Evolutionary conservation across 139 green algal genomes (phyloP).

Genomic region (Chara braunii): DNA sequence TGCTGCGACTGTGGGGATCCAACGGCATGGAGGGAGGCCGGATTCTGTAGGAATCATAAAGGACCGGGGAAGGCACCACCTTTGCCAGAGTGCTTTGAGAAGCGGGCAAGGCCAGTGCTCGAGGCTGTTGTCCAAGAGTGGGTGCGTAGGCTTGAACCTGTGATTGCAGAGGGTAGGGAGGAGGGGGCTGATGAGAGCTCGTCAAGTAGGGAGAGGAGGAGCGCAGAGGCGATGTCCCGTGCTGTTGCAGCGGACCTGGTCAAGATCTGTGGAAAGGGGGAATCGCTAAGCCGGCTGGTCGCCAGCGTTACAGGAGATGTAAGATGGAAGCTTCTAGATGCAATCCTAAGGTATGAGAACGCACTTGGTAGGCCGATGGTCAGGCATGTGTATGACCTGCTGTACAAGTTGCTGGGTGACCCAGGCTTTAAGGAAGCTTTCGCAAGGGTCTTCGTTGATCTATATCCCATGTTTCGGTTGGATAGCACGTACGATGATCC

Average conservation of each 20-base stretch:
- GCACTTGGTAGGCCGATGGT: background rate
- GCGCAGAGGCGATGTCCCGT: background rate
- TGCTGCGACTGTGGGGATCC: constrained; percentile 45
- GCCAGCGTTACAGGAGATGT: background rate
- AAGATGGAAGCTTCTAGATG: background rate
- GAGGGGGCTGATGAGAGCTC: no score
- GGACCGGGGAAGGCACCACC: background rate
- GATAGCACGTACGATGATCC: background rate
- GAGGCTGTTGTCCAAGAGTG: constrained; percentile 18
- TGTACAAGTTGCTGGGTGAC: constrained; percentile 42
- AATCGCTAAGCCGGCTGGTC: constrained; percentile 14
- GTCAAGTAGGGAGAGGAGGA: background rate
- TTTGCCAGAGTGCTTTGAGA: constrained; percentile 22
- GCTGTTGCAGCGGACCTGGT: constrained; percentile 7
- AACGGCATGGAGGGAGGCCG: constrained; percentile 29
- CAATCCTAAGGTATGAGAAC: constrained; percentile 4
- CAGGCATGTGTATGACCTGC: constrained; percentile 2
- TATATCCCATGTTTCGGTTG: constrained; percentile 23
- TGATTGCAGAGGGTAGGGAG: no score
- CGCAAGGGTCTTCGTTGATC: constrained; percentile 9
- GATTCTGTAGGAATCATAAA: constrained; percentile 19
- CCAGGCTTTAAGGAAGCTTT: constrained; percentile 38
- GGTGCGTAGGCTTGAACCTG: background rate
- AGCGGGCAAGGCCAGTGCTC: constrained; percentile 9
- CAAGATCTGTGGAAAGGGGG: constrained; percentile 8